phyloP scores from a whole-genome alignment of 2,329 filamentous ascomycete species.

The Diaporthe capsici region DNA sequence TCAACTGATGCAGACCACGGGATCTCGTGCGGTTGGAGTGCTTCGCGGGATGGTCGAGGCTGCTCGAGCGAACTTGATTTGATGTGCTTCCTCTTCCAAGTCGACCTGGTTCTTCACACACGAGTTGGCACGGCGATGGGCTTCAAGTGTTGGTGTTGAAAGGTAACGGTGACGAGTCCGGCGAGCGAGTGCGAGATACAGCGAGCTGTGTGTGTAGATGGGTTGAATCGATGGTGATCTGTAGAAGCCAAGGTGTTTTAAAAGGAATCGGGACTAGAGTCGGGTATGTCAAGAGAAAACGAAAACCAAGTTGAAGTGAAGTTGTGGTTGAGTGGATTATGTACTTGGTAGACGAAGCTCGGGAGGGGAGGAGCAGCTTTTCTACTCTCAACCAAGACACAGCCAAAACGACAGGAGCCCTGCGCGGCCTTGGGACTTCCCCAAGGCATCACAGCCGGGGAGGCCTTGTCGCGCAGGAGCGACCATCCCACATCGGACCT shows the following conservation, averaged over 20 bases:
- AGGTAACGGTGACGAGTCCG: conserved; percentile 1
- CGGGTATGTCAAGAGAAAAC: neutral
- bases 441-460: conserved; percentile 40
- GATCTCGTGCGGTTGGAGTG: neutral
- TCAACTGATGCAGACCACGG: neutral
- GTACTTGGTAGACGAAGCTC: conserved; percentile 5
- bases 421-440: conserved; percentile 33
- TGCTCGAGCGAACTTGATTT: neutral
- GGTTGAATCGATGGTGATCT: neutral
- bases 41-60: neutral
- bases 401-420: conserved; percentile 24
- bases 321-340: conserved; percentile 8
- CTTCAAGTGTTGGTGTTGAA: neutral
- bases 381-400: conserved; percentile 36
- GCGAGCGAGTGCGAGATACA: conserved; percentile 19
- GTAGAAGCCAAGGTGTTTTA: conserved; percentile 11
- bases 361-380: conserved; percentile 41
- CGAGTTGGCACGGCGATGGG: neutral
- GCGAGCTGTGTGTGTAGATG: neutral
- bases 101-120: neutral
- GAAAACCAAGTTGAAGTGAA: conserved; percentile 19
- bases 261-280: conserved; percentile 5
- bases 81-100: neutral
- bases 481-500: conserved; percentile 21
- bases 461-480: conserved; percentile 38